Conservation (phyloP, 2,329 filamentous ascomycete species). For the Torrubiellomyces zombiae region DNA sequence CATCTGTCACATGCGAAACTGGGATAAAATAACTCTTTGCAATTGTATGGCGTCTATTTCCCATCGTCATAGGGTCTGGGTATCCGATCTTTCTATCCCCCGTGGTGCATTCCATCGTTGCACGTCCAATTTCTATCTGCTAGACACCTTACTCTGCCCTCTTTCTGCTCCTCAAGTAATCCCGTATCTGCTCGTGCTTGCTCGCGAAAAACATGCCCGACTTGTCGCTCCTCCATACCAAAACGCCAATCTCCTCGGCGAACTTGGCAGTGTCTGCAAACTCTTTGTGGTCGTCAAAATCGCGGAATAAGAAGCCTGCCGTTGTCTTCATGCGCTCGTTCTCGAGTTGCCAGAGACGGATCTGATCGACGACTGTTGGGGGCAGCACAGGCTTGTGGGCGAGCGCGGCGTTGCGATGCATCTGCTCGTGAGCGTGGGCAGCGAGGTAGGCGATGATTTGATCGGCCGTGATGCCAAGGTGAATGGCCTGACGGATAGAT, state of each 20-base stretch:
- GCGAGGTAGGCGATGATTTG: slow-evolving; percentile 91
- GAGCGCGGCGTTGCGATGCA: slow-evolving; percentile 49
- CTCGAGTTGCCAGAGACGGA: slow-evolving; percentile 92
- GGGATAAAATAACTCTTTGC: no score
- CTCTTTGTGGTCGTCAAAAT: slow-evolving; percentile 58
- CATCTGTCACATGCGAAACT: no score
- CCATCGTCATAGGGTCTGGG: no score
- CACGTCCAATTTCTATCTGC: no score
- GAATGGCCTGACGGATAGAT: slow-evolving; percentile 74
- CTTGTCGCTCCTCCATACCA: slow-evolving; percentile 71
- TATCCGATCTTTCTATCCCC: no score
- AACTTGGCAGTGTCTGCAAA: slow-evolving; percentile 58
- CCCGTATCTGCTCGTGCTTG: slow-evolving; percentile 73
- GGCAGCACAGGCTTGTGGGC: slow-evolving; percentile 60
- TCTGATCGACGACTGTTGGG: slow-evolving; percentile 93
- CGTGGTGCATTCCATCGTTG: no score
- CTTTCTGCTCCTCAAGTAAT: slow-evolving; percentile 56
- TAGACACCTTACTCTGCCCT: slow-evolving; percentile 28
- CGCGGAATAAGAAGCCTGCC: slow-evolving; percentile 73
- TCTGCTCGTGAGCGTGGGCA: slow-evolving; percentile 86
- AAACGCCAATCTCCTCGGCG: slow-evolving; percentile 77
- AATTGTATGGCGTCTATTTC: no score
- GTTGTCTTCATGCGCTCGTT: slow-evolving; percentile 83
- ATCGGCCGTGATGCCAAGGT: slow-evolving; percentile 80
- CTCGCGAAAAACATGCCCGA: slow-evolving; percentile 83